Evolutionary conservation across 306 rosid genomes (phyloP).

Genomic region (Cucurbita moschata): DNA sequence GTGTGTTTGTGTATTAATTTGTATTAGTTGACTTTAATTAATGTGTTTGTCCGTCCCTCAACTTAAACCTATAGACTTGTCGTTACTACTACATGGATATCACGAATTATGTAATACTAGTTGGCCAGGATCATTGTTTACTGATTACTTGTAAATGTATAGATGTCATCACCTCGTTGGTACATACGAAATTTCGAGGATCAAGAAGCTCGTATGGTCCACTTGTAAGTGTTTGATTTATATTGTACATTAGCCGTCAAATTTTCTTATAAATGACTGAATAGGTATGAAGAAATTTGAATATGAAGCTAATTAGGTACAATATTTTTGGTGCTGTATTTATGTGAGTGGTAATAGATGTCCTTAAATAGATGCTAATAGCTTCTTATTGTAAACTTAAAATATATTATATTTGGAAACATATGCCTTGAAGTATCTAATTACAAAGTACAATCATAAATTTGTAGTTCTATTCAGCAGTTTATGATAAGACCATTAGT

Average conservation of each 20-base stretch:
- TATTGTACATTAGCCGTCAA: neutral
- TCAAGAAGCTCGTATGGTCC: slow-evolving; percentile 44
- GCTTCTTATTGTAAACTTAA: neutral
- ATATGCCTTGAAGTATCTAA: neutral
- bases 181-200: slow-evolving; percentile 59
- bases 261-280: neutral
- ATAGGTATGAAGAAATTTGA: neutral
- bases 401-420: neutral
- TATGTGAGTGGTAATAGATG: neutral
- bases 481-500: neutral
- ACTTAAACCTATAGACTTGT: neutral
- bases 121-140: neutral
- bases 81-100: neutral
- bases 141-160: slow-evolving; percentile 18
- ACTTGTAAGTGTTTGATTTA: slow-evolving; percentile 49
- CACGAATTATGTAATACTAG: neutral
- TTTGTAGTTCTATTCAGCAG: neutral
- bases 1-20: neutral
- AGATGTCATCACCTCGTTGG: slow-evolving; percentile 87
- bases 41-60: neutral
- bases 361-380: neutral
- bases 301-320: neutral
- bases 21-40: neutral
- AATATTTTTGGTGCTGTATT: neutral
- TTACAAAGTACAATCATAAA: neutral